Evolutionary conservation across 2,329 filamentous ascomycete genomes (phyloP).

Genomic region (Epicoccum nigrum): DNA sequence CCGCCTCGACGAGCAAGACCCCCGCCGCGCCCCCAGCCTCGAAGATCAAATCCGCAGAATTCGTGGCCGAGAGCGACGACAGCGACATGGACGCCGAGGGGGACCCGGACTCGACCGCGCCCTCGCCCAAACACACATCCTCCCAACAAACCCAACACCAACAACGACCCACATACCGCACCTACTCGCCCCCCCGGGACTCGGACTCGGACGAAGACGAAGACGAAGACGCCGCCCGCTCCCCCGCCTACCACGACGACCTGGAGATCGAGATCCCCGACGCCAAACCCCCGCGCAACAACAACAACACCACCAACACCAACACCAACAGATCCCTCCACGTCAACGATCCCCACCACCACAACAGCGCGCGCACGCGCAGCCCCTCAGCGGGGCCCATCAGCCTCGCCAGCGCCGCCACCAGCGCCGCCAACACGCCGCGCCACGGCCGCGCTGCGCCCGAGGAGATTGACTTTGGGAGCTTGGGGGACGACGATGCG

Average conservation of each 20-base stretch:
- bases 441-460: conserved; percentile 27
- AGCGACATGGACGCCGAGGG: conserved; percentile 28
- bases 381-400: conserved; percentile 50
- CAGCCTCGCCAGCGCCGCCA: conserved; percentile 52
- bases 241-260: conserved; percentile 15
- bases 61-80: conserved; percentile 33
- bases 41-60: conserved; percentile 43
- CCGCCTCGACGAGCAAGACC: conserved; percentile 18
- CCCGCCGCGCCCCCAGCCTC: conserved; percentile 20
- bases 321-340: conserved; percentile 27
- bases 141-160: background rate
- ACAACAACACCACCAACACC: conserved; percentile 30
- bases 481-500: conserved; percentile 36
- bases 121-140: background rate
- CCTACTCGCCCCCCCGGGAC: conserved; percentile 16
- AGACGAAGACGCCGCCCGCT: conserved; percentile 27
- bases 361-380: conserved; percentile 22
- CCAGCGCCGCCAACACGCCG: conserved; percentile 31
- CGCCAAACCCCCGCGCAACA: conserved; percentile 18
- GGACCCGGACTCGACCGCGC: conserved; percentile 1
- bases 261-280: conserved; percentile 46
- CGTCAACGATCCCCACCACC: conserved; percentile 15
- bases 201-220: conserved; percentile 22
- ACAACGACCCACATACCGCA: background rate
- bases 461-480: conserved; percentile 46